Percentiles rank a stretch among this genome's conserved stretches.
Conservation (phyloP, 2,329 filamentous ascomycete genomes). For the Aspergillus eucalypticola region DNA sequence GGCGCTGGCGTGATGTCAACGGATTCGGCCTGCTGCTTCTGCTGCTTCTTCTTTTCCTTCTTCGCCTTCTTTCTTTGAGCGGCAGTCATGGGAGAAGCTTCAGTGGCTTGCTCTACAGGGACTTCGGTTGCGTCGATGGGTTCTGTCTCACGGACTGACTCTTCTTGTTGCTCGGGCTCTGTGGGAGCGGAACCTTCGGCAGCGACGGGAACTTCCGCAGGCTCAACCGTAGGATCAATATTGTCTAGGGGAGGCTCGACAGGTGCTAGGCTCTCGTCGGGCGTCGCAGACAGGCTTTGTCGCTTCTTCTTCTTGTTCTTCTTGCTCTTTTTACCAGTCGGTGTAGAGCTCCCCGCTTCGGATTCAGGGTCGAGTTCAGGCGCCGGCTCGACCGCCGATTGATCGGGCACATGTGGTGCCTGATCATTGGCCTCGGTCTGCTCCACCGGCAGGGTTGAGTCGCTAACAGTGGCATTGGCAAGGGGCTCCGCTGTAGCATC, state of each 20-base stretch:
- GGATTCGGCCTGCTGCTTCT: constrained; percentile 5
- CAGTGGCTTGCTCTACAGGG: constrained; percentile 6
- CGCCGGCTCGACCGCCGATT: constrained; percentile 13
- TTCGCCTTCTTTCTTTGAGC: constrained; percentile 30
- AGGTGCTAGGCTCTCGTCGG: constrained; percentile 8
- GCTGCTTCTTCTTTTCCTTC: constrained; percentile 29
- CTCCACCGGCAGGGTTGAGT: constrained; percentile 19
- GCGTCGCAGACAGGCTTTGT: constrained; percentile 8
- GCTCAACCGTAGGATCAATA: not conserved
- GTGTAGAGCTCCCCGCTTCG: constrained; percentile 4
- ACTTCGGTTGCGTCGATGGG: constrained; percentile 5
- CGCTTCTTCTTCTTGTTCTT: constrained; percentile 26
- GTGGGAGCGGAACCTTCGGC: not conserved
- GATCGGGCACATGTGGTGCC: constrained; percentile 22
- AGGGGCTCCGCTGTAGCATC: constrained; percentile 7
- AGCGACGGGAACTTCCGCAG: constrained; percentile 3
- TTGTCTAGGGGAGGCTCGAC: not conserved
- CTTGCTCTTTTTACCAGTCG: constrained; percentile 21
- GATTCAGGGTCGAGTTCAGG: constrained; percentile 12
- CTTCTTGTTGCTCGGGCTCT: constrained; percentile 9
- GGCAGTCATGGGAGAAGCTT: constrained; percentile 19
- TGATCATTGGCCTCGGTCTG: constrained; percentile 22
- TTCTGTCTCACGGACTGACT: constrained; percentile 9
- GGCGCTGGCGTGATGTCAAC: not conserved
- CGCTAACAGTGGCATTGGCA: constrained; percentile 4